Conservation (phyloP, 2,329 filamentous ascomycete species). For the Cercospora sp. region DNA sequence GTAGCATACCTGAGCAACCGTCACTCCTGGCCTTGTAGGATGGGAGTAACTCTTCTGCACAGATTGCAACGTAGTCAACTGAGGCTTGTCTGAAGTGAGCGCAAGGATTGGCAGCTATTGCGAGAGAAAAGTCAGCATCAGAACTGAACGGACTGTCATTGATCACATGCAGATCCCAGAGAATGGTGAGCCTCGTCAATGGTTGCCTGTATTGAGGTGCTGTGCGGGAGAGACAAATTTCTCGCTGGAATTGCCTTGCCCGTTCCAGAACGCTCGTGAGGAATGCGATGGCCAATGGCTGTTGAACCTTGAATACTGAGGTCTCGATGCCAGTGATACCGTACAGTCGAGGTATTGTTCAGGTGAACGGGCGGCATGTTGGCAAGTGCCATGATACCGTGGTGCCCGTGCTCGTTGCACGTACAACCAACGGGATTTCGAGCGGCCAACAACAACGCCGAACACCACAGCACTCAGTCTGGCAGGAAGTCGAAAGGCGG, state of each 20-base stretch:
- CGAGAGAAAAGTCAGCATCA: background rate
- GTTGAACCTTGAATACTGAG: background rate
- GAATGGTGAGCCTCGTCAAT: background rate
- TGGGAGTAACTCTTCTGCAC: background rate
- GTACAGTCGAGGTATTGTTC: constrained; percentile 3
- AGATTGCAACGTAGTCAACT: background rate
- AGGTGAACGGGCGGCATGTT: background rate
- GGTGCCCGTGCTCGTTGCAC: constrained; percentile 2
- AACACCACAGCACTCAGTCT: background rate
- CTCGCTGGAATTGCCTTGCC: constrained; percentile 15
- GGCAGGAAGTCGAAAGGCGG: background rate
- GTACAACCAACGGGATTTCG: constrained; percentile 1
- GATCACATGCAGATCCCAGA: background rate
- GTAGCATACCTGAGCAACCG: constrained; percentile 24
- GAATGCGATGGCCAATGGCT: constrained; percentile 10
- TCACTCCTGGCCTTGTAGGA: constrained; percentile 6
- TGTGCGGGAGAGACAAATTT: constrained; percentile 7
- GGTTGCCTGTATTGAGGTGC: background rate
- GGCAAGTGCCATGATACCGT: background rate
- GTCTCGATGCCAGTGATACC: background rate
- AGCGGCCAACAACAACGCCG: background rate
- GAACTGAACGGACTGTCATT: background rate
- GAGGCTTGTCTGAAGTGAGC: background rate
- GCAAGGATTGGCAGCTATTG: background rate
- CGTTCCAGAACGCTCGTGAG: background rate